A percentile compares a stretch with the other conserved stretches of the same genome.
Evolutionary conservation across 2,329 filamentous ascomycete genomes (phyloP).

Genomic region (Xylariaceae sp.): DNA sequence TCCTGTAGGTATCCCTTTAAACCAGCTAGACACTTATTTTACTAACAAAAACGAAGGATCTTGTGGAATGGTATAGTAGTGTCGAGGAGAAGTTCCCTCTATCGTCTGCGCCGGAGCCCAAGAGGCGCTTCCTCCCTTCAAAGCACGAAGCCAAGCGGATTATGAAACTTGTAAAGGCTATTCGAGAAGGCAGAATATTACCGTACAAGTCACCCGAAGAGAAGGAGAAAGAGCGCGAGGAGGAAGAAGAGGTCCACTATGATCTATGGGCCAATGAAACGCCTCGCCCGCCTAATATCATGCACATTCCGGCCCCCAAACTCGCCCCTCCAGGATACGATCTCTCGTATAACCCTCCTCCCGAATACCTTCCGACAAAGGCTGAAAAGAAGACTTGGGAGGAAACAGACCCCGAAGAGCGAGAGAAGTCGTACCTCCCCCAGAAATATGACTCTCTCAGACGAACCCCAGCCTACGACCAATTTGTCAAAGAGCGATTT

Average conservation of each 20-base stretch:
- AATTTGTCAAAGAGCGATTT: conserved; percentile 91
- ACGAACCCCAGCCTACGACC: conserved; percentile 86
- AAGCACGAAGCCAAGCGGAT: conserved; percentile 95
- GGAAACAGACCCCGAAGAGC: conserved; percentile 79
- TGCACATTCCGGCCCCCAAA: conserved; percentile 95
- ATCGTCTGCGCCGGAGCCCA: conserved; percentile 91
- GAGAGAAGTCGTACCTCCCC: conserved; percentile 84
- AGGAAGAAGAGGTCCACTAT: conserved; percentile 68
- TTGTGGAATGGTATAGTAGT: conserved; percentile 90
- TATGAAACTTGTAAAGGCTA: conserved; percentile 95
- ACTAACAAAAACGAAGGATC: conserved; percentile 50
- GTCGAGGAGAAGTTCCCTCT: conserved; percentile 91
- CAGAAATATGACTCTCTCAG: conserved; percentile 78
- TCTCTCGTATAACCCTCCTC: conserved; percentile 92
- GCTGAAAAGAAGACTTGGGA: conserved; percentile 85
- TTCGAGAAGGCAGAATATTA: conserved; percentile 87
- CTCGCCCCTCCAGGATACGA: conserved; percentile 90
- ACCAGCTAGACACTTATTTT: not conserved
- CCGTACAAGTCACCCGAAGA: conserved; percentile 78
- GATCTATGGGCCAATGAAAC: conserved; percentile 96
- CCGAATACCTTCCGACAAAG: conserved; percentile 85
- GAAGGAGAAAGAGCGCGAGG: conserved; percentile 64
- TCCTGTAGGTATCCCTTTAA: conserved; percentile 51
- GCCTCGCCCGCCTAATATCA: conserved; percentile 75
- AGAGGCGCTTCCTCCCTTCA: conserved; percentile 90